phyloP scores from a whole-genome alignment of 768 basidiomycete genomes.

The Boletus edulis region DNA sequence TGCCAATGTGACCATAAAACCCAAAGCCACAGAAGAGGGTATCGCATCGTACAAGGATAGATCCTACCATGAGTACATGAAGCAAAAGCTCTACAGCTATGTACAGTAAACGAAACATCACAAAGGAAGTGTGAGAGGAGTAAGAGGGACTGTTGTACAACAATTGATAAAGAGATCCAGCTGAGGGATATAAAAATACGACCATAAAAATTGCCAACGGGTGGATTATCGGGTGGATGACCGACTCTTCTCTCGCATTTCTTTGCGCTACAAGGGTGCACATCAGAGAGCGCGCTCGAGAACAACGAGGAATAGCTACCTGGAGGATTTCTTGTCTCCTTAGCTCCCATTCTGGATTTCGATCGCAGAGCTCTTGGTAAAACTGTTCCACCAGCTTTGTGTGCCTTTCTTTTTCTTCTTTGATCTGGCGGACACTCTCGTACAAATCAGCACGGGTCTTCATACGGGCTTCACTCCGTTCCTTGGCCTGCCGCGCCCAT shows the following conservation, averaged over 20 bases:
- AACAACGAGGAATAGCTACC: constrained; percentile 34
- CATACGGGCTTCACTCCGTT: constrained; percentile 50
- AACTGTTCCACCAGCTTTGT: constrained; percentile 49
- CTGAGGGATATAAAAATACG: constrained; percentile 30
- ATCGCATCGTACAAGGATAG: constrained; percentile 17
- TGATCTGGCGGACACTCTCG: constrained; percentile 39
- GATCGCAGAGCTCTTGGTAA: constrained; percentile 50
- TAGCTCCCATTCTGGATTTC: constrained; percentile 62
- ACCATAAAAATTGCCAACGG: constrained; percentile 22
- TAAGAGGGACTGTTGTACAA: constrained; percentile 20
- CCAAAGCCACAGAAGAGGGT: background rate
- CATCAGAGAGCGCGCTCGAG: constrained; percentile 5
- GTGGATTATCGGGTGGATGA: constrained; percentile 17
- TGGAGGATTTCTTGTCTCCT: constrained; percentile 50
- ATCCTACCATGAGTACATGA: background rate
- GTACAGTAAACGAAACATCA: constrained; percentile 8
- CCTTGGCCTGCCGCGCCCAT: constrained; percentile 52
- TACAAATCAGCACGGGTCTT: constrained; percentile 37
- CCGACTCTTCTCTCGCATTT: constrained; percentile 28
- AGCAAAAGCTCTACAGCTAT: constrained; percentile 4
- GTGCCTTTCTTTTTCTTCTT: constrained; percentile 40
- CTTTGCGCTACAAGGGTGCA: constrained; percentile 22
- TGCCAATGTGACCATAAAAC: background rate
- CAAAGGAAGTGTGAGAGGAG: constrained; percentile 3
- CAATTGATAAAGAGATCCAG: constrained; percentile 19